phyloP scores from a whole-genome alignment of 2,329 filamentous ascomycete species.

The Chrysosphaeria jannelii region DNA sequence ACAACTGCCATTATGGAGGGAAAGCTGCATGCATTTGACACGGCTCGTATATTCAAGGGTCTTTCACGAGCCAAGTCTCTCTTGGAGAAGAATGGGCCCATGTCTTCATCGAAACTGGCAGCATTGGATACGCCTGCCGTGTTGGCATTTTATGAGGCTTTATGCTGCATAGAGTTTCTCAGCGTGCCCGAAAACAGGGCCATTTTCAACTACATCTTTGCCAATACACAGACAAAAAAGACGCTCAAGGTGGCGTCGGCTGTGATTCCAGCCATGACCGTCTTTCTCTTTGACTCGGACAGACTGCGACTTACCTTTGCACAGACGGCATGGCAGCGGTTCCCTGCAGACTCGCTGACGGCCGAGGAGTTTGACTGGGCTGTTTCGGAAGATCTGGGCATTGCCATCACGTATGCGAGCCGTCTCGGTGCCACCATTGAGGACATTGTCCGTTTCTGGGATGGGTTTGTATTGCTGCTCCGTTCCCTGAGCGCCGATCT shows the following conservation, averaged over 20 bases:
- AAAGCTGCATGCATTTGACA: slow-evolving; percentile 12
- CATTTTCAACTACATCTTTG: slow-evolving; percentile 59
- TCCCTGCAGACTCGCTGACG: slow-evolving; percentile 28
- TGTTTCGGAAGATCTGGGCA: slow-evolving; percentile 40
- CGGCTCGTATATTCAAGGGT: slow-evolving; percentile 8
- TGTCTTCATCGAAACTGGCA: slow-evolving; percentile 16
- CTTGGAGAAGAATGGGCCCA: slow-evolving; percentile 14
- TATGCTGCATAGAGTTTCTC: slow-evolving; percentile 62
- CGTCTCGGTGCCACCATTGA: slow-evolving; percentile 12
- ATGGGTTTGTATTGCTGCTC: slow-evolving; percentile 44
- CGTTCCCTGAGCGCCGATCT: slow-evolving; percentile 39
- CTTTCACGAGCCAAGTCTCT: slow-evolving; percentile 20
- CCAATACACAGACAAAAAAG: slow-evolving; percentile 47
- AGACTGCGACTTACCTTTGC: slow-evolving; percentile 35
- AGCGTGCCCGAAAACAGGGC: slow-evolving; percentile 17
- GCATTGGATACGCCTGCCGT: slow-evolving; percentile 26
- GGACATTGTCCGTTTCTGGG: slow-evolving; percentile 47
- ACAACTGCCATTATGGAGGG: slow-evolving; percentile 11
- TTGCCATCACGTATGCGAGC: slow-evolving; percentile 32
- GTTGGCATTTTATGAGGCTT: slow-evolving; percentile 58
- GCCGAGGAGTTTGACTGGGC: slow-evolving; percentile 65
- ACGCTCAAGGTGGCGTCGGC: slow-evolving; percentile 46
- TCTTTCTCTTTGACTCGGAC: slow-evolving; percentile 55
- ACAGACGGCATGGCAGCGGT: slow-evolving; percentile 31
- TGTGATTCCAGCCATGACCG: slow-evolving; percentile 50